Conservation (phyloP, 495 filamentous ascomycete genomes). For the Aspergillus hancockii region DNA sequence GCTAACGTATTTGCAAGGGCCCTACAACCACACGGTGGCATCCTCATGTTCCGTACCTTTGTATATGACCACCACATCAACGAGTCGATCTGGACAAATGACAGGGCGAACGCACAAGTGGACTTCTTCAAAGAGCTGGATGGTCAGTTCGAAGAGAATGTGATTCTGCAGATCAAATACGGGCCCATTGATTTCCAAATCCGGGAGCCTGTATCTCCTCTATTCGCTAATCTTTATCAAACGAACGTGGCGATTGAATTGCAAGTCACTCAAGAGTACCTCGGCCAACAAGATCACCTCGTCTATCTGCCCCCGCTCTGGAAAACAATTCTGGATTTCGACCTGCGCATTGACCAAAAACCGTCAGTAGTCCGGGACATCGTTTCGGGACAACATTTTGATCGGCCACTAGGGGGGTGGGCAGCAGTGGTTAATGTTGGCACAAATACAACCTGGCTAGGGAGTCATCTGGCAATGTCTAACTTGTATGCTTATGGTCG, state of each 20-base stretch:
- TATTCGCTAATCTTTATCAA: conserved; percentile 63
- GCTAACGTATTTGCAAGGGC: conserved; percentile 70
- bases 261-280: conserved; percentile 68
- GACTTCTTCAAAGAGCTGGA: conserved; percentile 68
- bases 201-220: conserved; percentile 66
- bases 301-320: conserved; percentile 68
- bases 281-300: conserved; percentile 70
- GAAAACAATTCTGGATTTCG: conserved; percentile 67
- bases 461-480: conserved; percentile 67
- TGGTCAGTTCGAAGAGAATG: conserved; percentile 66
- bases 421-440: conserved; percentile 72
- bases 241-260: conserved; percentile 65
- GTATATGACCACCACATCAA: conserved; percentile 64
- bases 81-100: conserved; percentile 61
- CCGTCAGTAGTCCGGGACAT: conserved; percentile 57
- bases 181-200: conserved; percentile 79
- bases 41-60: conserved; percentile 73
- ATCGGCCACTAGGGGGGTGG: conserved; percentile 58
- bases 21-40: conserved; percentile 60
- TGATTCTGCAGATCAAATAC: conserved; percentile 72
- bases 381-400: conserved; percentile 59
- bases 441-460: conserved; percentile 66
- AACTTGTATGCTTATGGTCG: conserved; percentile 72
- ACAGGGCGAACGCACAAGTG: conserved; percentile 69
- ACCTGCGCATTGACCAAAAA: conserved; percentile 59